Evolutionary conservation across 495 filamentous ascomycete genomes (phyloP).

Genomic region (Rhypophila decipiens): DNA sequence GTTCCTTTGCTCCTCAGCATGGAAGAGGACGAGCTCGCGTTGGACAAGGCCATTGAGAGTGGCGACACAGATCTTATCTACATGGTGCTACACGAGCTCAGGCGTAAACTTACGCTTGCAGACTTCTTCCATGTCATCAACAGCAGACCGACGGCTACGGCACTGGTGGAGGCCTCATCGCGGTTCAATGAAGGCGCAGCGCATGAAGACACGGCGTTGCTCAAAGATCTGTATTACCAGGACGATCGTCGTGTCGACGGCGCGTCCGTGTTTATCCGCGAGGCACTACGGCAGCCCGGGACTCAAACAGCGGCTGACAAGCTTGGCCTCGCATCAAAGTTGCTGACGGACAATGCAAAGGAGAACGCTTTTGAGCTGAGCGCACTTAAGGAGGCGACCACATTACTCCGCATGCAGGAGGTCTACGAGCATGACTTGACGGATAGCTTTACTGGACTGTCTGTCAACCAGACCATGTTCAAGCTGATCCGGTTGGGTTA

Average conservation of each 20-base stretch:
- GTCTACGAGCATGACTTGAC: conserved; percentile 74
- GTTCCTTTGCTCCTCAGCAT: conserved; percentile 91
- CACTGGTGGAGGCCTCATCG: conserved; percentile 82
- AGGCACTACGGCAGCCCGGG: conserved; percentile 65
- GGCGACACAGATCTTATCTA: conserved; percentile 90
- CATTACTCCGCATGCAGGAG: conserved; percentile 79
- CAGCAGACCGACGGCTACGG: conserved; percentile 76
- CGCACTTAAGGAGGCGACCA: conserved; percentile 67
- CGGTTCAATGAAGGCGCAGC: conserved; percentile 22
- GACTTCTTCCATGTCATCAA: conserved; percentile 92
- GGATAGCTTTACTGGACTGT: conserved; percentile 70
- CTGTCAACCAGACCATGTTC: conserved; percentile 85
- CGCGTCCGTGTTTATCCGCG: conserved; percentile 74
- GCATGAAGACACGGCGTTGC: conserved; percentile 65
- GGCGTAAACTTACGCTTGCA: conserved; percentile 83
- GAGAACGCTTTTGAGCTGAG: conserved; percentile 71
- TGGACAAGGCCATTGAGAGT: conserved; percentile 94
- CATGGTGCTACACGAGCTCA: conserved; percentile 81
- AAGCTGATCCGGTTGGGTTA: conserved; percentile 71
- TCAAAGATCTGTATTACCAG: conserved; percentile 97
- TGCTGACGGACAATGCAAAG: conserved; percentile 71
- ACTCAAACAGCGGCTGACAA: conserved; percentile 63
- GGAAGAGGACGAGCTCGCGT: conserved; percentile 91
- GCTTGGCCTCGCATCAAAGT: conserved; percentile 71
- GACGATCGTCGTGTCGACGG: conserved; percentile 90